Conservation (phyloP, 768 basidiomycete species). For the Trametes villosa region DNA sequence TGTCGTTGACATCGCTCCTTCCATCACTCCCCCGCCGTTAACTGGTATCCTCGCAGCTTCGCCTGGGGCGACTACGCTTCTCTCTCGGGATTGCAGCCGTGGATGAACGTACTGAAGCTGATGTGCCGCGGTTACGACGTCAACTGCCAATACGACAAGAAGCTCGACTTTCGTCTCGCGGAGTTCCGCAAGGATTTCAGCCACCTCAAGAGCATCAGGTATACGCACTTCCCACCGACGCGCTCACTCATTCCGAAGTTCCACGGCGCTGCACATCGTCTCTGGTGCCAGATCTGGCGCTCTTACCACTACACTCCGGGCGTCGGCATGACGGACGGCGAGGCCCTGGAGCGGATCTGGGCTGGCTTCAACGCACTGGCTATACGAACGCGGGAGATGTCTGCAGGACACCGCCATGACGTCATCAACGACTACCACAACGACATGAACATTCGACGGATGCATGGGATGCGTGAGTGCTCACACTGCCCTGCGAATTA, state of each 20-base stretch:
- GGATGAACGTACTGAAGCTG: slow-evolving; percentile 11
- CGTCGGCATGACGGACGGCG: slow-evolving; percentile 21
- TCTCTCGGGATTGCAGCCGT: slow-evolving; percentile 14
- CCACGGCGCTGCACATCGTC: slow-evolving; percentile 18
- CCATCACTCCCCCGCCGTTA: no score
- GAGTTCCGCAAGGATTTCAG: slow-evolving; percentile 6
- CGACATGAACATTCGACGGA: slow-evolving; percentile 20
- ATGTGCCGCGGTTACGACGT: slow-evolving; percentile 30
- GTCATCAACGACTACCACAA: slow-evolving; percentile 21
- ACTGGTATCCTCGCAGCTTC: slow-evolving; percentile 3
- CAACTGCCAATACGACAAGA: slow-evolving; percentile 30
- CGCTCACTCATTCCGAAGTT: slow-evolving; percentile 19
- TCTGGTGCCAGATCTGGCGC: slow-evolving; percentile 6
- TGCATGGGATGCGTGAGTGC: slow-evolving; percentile 17
- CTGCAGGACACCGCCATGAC: slow-evolving; percentile 26
- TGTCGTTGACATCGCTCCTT: not conserved
- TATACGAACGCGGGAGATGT: slow-evolving; percentile 20
- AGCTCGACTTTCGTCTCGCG: slow-evolving; percentile 15
- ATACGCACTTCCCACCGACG: not conserved
- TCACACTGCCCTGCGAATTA: not conserved
- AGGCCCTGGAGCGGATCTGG: slow-evolving; percentile 25
- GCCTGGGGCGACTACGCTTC: slow-evolving; percentile 16
- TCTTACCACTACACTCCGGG: slow-evolving; percentile 21
- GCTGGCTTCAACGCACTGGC: slow-evolving; percentile 12
- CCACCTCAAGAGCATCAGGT: not conserved